Conservation (phyloP, 441 rosid genomes). For the Aquilaria agallochum region DNA sequence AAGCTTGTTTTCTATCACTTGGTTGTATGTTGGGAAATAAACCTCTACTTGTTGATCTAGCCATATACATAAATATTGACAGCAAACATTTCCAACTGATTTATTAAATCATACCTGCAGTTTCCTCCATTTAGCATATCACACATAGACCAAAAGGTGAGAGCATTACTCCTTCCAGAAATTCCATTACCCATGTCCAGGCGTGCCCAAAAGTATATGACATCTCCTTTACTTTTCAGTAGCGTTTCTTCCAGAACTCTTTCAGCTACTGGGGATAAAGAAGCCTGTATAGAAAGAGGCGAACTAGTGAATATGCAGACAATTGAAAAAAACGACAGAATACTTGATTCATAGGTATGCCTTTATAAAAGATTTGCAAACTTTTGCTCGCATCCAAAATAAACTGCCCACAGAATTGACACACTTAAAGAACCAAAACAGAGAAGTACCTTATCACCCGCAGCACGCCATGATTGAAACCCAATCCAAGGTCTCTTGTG, state of each 20-base stretch:
- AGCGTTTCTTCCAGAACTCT: constrained; percentile 67
- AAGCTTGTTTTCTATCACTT: too few species aligned
- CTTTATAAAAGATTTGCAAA: not conserved
- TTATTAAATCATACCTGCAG: constrained; percentile 65
- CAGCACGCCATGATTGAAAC: constrained; percentile 96
- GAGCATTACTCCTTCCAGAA: constrained; percentile 38
- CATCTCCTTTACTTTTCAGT: constrained; percentile 69
- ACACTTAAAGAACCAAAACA: constrained; percentile 8
- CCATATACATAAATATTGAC: constrained; percentile 19
- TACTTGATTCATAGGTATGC: not conserved
- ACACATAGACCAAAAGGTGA: constrained; percentile 94
- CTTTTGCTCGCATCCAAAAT: not conserved
- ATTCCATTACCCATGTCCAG: constrained; percentile 57
- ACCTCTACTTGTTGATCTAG: too few species aligned
- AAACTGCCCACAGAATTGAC: constrained; percentile 11
- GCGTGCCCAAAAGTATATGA: constrained; percentile 85
- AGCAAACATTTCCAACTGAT: constrained; percentile 10
- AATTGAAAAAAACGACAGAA: not conserved
- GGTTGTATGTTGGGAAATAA: too few species aligned
- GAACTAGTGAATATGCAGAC: constrained; percentile 4
- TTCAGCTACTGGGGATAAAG: constrained; percentile 77
- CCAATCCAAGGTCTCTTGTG: constrained; percentile 99
- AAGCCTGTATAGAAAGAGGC: constrained; percentile 55
- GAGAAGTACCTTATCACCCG: constrained; percentile 91
- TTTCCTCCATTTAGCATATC: constrained; percentile 86